phyloP scores from a whole-genome alignment of 306 rosid genomes.

The Malus domestica region ASM211411v1 NC_041791.1:32812501-32813000 shows the following conservation, averaged over 20 bases:
- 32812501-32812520: accelerated
- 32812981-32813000: background rate
- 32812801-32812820: background rate
- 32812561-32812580: too few species aligned
- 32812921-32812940: background rate
- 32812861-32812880: background rate
- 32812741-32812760: background rate
- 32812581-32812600: too few species aligned
- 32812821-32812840: background rate
- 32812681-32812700: background rate
- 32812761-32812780: background rate
- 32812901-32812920: background rate
- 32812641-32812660: too few species aligned
- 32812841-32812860: background rate
- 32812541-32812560: too few species aligned
- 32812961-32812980: background rate
- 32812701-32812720: background rate
- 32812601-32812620: accelerated
- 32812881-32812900: background rate
- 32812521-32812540: too few species aligned
- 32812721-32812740: background rate
- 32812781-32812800: background rate
- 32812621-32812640: too few species aligned
- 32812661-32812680: background rate
- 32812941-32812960: too few species aligned